Evolutionary conservation across 257 asterid species (phyloP).

Genomic region (Avicennia marina): DNA sequence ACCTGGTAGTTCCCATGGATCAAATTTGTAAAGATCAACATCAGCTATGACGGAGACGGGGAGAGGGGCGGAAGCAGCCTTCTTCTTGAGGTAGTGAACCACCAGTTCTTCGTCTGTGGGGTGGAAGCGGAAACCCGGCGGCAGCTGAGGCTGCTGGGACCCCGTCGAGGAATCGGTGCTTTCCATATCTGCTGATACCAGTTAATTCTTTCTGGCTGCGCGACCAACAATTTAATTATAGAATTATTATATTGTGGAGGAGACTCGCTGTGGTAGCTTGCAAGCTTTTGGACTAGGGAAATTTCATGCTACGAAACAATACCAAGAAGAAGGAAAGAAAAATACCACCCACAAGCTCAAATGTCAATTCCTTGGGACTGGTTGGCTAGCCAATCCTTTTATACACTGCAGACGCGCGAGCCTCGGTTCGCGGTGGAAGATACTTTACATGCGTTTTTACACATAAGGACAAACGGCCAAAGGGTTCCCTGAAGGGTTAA

Average conservation of each 20-base stretch:
- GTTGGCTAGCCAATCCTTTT: constrained; percentile 19
- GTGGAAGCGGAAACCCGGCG: constrained; percentile 50
- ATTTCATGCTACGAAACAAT: constrained; percentile 19
- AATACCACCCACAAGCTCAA: constrained; percentile 21
- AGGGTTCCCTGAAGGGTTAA: too few species aligned
- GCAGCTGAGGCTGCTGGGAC: constrained; percentile 40
- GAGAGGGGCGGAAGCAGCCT: constrained; percentile 34
- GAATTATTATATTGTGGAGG: background rate
- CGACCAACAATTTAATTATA: too few species aligned
- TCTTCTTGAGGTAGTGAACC: constrained; percentile 48
- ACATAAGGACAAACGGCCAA: too few species aligned
- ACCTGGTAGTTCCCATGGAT: constrained; percentile 58
- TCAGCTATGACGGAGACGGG: constrained; percentile 48
- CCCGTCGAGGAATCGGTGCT: constrained; percentile 41
- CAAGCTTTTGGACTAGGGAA: constrained; percentile 14
- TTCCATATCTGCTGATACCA: constrained; percentile 25
- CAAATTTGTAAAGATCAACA: constrained; percentile 49
- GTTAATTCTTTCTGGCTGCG: too few species aligned
- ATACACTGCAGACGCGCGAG: constrained; percentile 21
- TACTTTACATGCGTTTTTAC: too few species aligned
- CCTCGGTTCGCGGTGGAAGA: constrained; percentile 5
- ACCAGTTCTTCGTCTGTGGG: constrained; percentile 53
- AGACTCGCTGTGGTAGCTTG: background rate
- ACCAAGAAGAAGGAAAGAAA: background rate
- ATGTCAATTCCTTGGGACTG: constrained; percentile 12